These are phyloP conservation scores for Phalaenopsis equestris DNA, from an alignment of 106 monocot genomes.

Conservation along the genomic window DNA sequence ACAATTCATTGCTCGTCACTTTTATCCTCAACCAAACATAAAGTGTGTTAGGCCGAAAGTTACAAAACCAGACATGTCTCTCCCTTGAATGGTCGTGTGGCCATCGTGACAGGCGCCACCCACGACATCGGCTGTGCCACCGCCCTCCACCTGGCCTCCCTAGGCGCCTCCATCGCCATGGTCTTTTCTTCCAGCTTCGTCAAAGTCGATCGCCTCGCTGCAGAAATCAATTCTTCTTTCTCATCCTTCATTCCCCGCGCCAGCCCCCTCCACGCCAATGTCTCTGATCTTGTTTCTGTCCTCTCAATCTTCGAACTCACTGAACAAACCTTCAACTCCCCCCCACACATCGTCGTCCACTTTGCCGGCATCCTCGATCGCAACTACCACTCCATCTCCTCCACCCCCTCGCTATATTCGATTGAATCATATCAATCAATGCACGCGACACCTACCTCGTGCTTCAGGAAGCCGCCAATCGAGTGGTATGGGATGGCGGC, in stretches of 20 bases:
- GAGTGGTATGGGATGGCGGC: constrained; percentile 38
- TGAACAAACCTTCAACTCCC: constrained; percentile 30
- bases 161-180: constrained; percentile 44
- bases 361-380: constrained; percentile 44
- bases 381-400: no score
- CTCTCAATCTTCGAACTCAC: constrained; percentile 57
- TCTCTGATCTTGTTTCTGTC: constrained; percentile 28
- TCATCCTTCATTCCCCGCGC: constrained; percentile 13
- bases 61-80: neutral
- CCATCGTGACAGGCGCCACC: constrained; percentile 64
- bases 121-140: constrained; percentile 58
- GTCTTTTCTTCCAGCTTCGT: constrained; percentile 37
- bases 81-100: constrained; percentile 45
- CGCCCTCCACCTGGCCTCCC: constrained; percentile 39
- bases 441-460: constrained; percentile 51
- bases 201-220: constrained; percentile 36
- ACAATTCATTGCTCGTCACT: neutral
- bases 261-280: constrained; percentile 40
- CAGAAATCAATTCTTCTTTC: constrained; percentile 22
- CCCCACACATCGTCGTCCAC: constrained; percentile 38
- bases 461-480: constrained; percentile 38
- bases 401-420: constrained; percentile 26
- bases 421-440: constrained; percentile 39
- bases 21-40: no score
- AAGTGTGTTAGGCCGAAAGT: no score